Evolutionary conservation across 192 early-diverging fungal species (phyloP).

Genomic region (Piromyces sp.): DNA sequence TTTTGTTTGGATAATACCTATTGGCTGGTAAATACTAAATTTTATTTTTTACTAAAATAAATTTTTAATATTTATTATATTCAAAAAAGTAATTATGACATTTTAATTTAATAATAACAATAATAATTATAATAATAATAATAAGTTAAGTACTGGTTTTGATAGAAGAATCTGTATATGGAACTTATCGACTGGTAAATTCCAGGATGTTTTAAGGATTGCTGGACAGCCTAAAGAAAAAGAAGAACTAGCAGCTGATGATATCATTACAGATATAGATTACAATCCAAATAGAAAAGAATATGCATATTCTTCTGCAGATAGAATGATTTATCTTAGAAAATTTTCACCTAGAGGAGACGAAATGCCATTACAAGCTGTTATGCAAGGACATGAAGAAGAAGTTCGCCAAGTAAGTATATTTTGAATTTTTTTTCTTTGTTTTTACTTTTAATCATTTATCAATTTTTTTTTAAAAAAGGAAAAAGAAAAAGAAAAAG

Average conservation of each 20-base stretch:
- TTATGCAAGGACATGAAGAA: conserved; percentile 40
- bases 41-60: too few relatives aligned
- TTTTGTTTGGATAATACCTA: conserved; percentile 18
- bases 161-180: conserved; percentile 34
- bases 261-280: conserved; percentile 29
- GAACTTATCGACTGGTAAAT: conserved; percentile 14
- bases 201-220: conserved; percentile 25
- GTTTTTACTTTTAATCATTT: too few relatives aligned
- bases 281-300: conserved; percentile 29
- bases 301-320: conserved; percentile 29
- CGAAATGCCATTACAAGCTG: conserved; percentile 29
- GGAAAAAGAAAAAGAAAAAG: too few relatives aligned
- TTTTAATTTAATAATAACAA: too few relatives aligned
- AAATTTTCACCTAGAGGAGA: conserved; percentile 26
- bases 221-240: background rate
- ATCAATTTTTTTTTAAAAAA: too few relatives aligned
- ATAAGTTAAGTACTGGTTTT: conserved; percentile 27
- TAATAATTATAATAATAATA: too few relatives aligned
- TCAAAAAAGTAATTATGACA: too few relatives aligned
- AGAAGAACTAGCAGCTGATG: conserved; percentile 42
- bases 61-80: too few relatives aligned
- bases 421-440: too few relatives aligned
- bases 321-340: conserved; percentile 31
- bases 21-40: conserved; percentile 19
- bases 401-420: conserved; percentile 29